Percentiles rank a stretch among this genome's conserved stretches.
phyloP scores from a whole-genome alignment of 441 rosid species.

The Sinapis alba region DNA sequence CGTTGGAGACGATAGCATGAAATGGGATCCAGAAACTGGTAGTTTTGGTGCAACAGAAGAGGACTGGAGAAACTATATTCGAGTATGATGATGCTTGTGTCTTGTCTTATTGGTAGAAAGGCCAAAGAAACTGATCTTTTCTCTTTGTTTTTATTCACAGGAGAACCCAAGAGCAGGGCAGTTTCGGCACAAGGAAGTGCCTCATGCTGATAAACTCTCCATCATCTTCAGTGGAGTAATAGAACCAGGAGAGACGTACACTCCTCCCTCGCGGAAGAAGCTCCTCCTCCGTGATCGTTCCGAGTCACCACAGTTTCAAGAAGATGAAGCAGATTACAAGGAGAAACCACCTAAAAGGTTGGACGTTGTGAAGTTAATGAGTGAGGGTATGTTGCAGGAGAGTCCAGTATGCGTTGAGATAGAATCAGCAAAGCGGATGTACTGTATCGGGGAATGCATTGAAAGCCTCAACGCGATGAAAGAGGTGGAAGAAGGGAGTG shows the following conservation, averaged over 20 bases:
- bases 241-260: conserved; percentile 42
- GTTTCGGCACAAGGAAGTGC: conserved; percentile 48
- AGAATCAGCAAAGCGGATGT: conserved; percentile 32
- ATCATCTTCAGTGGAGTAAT: conserved; percentile 44
- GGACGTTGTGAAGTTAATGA: conserved; percentile 30
- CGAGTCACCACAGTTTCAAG: conserved; percentile 25
- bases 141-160: conserved; percentile 33
- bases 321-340: conserved; percentile 5
- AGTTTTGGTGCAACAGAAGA: conserved; percentile 49
- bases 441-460: conserved; percentile 51
- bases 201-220: conserved; percentile 48
- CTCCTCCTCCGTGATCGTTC: conserved; percentile 26
- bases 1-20: conserved; percentile 41
- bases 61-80: conserved; percentile 48
- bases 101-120: background rate
- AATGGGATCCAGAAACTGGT: conserved; percentile 49
- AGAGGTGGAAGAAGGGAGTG: conserved; percentile 52
- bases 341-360: conserved; percentile 13
- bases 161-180: conserved; percentile 54
- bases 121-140: background rate
- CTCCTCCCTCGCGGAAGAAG: conserved; percentile 35
- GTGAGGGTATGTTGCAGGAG: conserved; percentile 33
- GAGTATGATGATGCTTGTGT: conserved; percentile 34
- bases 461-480: conserved; percentile 51
- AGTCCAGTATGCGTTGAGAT: conserved; percentile 40